Evolutionary conservation across 1,139 yeast species (phyloP), one percentile per base, ranked within the genome.

Genomic region (Arxiozyma heterogenica): DNA sequence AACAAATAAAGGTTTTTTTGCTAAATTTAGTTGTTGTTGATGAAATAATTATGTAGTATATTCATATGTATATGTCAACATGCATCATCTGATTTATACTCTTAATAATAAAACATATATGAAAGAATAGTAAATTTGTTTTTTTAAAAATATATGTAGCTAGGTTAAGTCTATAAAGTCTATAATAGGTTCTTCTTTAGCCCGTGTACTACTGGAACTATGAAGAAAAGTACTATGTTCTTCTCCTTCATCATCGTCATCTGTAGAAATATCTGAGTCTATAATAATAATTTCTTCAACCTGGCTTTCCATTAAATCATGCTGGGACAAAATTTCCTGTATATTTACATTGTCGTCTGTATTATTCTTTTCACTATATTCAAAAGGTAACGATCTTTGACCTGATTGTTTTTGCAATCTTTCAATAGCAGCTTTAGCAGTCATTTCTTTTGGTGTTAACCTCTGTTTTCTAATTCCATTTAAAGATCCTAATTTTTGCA

Each of bases 401-500:
- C 30, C 9, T 2, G 30, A 27, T 27, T 27, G 8, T 70, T 85
- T 93, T 21, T 70, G 64, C 9, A 75, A 66, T 54, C 96, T 71
- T 58, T 86, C 70, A 57, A 83, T 83, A 0, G 94, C 87, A 1
- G 96, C 95, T 54, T 75, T 76, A 6, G 82, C 72, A 49, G 84
- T 80, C 60, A 83, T 71, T 43, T 75, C 79, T 51, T 81, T 71
- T 6, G 75, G 68, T 1, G 53, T 8, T n/a, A n/a, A 11, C 47
- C n/a, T 9, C 6, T 21, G 39, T 20, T 23, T 41, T 34, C 22
- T 46, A 20, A 18, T 30, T 30, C 44, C 41, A n/a, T 51, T 69
- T 70, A 38, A 27, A 59, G 23, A 34, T 20, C 20, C 43, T 23
- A 51, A 43, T 39, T 44, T 47, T 39, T 38, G 42, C 11, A 21